Base-by-base conservation (phyloP, 2,329 filamentous ascomycete species). In the Paraconiothyrium sp. region DNA sequence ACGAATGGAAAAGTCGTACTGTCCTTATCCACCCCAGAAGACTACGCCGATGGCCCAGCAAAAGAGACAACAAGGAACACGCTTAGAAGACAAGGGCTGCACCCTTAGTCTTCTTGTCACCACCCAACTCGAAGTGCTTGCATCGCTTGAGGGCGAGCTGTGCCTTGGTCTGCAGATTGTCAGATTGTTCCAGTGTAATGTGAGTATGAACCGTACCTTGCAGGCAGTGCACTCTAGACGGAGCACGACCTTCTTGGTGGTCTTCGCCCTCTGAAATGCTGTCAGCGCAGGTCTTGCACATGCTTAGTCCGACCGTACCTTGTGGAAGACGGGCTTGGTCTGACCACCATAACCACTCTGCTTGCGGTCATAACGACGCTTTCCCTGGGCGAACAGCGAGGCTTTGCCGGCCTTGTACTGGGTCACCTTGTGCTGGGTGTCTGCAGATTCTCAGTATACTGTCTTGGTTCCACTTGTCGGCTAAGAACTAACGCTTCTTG, bases 101-200 rank as follows among this genome's bases (percentile, higher is more conserved):
- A 91, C 95, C 95, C 93, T 99, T 99, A 79, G 95, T 99, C 93
- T 99, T 99, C 94, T 99, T 99, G 91, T 99, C 95, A 90, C 95
- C 95, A 90, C 95, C 95, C 81, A 99, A 88, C 88, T 99, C 95
- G 86, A 99, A 99, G 90, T 99, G 95, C 92, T 99, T 99, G 93
- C 95, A 99, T 83, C 95, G 93, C 92, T 99, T 99, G 84, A 99
- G 88, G 76, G 95, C 89, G 81, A 99, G 89, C 88, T 99, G 93
- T 84, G 90, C 90, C 91, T 97, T 98, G 83, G 93, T 90, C 92
- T 69, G 34, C 2, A 10, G 5, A 43, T 16, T 49, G 66, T 75
- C 58, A 75, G 71, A 55, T 13, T 10, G 39, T 55, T 22, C 32
- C 13, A 20, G 37, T 11, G 10, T 13, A 32, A 22, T 2, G 16